Evolutionary conservation across 148 eudicot genomes (phyloP), one percentile per base, ranked within the genome.

Genomic region (Chenopodium album): DNA sequence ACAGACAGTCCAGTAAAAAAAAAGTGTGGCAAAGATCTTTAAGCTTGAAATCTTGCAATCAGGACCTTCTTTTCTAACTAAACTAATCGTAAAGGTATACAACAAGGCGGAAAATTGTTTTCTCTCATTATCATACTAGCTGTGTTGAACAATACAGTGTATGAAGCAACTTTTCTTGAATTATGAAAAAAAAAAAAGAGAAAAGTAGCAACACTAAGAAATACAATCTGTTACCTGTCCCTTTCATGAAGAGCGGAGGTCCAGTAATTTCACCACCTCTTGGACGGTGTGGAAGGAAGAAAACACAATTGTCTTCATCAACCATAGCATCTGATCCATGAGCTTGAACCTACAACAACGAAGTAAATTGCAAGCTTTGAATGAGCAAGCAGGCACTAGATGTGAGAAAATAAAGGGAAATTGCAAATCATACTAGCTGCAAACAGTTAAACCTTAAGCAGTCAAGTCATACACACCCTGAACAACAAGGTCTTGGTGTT

Each of bases 291-390:
- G 98, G 98, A 54, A 95, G 94, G 87, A 95, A 95, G 88, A 95
- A 95, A 9, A 93, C 96, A 84, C 98, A 95, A 73, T 92, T 91
- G 80, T 95, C 97, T 87, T 95, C 98, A 64, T 95, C 98, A 46
- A 93, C 94, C 97, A 95, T 95, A 48, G 95, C 98, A 86, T 95
- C 98, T 31, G 92, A 90, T 83, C 98, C 98, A 82, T 95, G 98
- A 59, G 98, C 98, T 95, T 95, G 98, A 60, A 94, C 90, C 98
- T 94, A 82, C 22, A 82, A 14, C 73, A 7, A 11, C 2, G 29
- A 73, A 77, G 31, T 13, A 60, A 26, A 76, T 48, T 16, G 34
- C 28, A 56, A 78, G 73, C 50, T 4, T 34, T 19, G 41, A 28
- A 62, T 41, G 60, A 67, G 68, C 48, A 46, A 81, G 65, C 72